These are phyloP conservation scores for Phytophthora brassicae DNA, from an alignment of 352 stramenopile species.

Conservation along the genomic window DNA sequence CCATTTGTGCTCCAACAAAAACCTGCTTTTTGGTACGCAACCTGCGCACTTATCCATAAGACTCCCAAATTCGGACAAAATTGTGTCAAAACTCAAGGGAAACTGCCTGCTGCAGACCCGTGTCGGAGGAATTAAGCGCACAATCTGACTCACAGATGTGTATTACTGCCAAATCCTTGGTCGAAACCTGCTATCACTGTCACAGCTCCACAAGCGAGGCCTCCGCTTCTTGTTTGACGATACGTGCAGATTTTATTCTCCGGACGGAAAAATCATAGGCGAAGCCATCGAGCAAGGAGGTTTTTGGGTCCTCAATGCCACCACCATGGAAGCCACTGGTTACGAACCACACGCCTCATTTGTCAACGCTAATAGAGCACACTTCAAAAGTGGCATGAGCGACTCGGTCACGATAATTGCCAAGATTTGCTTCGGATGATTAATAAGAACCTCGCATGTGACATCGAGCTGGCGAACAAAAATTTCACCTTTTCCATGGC, in stretches of 20 bases:
- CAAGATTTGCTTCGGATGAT: not conserved
- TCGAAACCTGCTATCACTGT: not conserved
- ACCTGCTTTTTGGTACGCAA: not conserved
- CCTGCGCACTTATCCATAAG: slow-evolving; percentile 2
- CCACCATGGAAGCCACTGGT: too few relatives aligned
- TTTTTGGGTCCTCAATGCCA: not conserved
- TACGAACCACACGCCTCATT: too few relatives aligned
- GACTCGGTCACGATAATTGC: not conserved
- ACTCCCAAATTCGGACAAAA: slow-evolving; percentile 11
- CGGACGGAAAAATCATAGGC: not conserved
- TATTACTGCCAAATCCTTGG: slow-evolving; percentile 1
- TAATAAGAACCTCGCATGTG: not conserved
- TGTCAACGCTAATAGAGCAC: not conserved
- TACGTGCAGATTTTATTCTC: not conserved
- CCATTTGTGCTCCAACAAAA: not conserved
- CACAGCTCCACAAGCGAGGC: not conserved
- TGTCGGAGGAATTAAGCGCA: not conserved
- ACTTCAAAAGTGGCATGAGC: not conserved
- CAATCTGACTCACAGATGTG: slow-evolving; percentile 6
- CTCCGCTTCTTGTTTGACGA: not conserved
- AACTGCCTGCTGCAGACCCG: slow-evolving; percentile 1
- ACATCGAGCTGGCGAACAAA: not conserved
- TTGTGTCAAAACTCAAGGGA: not conserved
- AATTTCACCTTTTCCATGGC: not conserved
- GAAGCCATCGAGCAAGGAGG: not conserved